Evolutionary conservation across 2,329 filamentous ascomycete species (phyloP).

Genomic region (Colletotrichum tropicicola): DNA sequence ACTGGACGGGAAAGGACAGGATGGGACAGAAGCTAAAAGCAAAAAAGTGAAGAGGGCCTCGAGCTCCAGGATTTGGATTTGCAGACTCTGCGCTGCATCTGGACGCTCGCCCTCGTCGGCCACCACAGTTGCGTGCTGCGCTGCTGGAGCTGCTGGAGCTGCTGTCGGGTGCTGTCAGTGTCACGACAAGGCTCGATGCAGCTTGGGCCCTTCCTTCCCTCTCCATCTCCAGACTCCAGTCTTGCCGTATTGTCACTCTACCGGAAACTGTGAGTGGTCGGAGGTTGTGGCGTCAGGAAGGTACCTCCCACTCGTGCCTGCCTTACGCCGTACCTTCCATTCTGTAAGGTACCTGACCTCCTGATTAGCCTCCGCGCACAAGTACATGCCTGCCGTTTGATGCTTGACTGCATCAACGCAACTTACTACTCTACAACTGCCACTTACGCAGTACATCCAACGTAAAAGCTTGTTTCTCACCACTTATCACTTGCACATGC

Average conservation of each 20-base stretch:
- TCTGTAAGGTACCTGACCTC: too few species aligned
- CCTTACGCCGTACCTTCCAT: too few species aligned
- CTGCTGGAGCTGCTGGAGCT: neutral
- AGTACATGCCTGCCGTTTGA: neutral
- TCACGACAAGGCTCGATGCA: neutral
- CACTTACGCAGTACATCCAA: too few species aligned
- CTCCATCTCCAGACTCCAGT: neutral
- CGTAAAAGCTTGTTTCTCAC: too few species aligned
- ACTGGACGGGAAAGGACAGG: neutral
- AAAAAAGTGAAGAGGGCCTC: neutral
- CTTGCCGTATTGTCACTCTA: neutral
- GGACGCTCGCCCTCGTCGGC: too few species aligned
- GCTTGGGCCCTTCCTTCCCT: neutral
- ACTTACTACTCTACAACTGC: too few species aligned
- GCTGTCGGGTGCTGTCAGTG: neutral
- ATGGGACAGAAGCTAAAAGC: slow-evolving; percentile 15
- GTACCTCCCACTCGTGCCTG: too few species aligned
- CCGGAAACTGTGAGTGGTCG: neutral
- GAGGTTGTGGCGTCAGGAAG: neutral
- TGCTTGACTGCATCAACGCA: too few species aligned
- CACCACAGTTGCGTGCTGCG: neutral
- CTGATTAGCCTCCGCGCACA: too few species aligned
- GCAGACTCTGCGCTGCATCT: neutral
- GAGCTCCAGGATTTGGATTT: neutral
- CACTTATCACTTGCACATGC: too few species aligned